Percentiles rank a stretch among this genome's conserved stretches.
Conservation (phyloP, 805 yeast genomes). For the Wickerhamiella slavikovae region DNA sequence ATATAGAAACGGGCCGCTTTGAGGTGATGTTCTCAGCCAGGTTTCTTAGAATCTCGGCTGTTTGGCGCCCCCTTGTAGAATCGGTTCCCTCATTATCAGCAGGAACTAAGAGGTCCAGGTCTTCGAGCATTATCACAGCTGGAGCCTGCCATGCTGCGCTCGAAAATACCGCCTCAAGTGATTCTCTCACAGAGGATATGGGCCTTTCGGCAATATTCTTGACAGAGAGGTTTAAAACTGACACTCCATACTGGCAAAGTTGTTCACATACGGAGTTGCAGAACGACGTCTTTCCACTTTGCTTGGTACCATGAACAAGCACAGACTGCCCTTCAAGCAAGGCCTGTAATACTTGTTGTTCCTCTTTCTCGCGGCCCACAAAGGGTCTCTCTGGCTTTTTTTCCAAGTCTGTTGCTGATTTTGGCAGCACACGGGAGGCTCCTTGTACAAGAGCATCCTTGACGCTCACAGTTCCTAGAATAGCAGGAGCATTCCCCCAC, state of each 20-base stretch:
- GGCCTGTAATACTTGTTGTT: slow-evolving; percentile 22
- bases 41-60: slow-evolving; percentile 38
- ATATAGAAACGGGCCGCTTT: slow-evolving; percentile 28
- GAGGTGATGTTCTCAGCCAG: slow-evolving; percentile 22
- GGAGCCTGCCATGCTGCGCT: slow-evolving; percentile 63
- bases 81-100: slow-evolving; percentile 44
- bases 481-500: too few species aligned
- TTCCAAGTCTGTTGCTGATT: slow-evolving; percentile 1
- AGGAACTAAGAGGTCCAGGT: slow-evolving; percentile 50
- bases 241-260: slow-evolving; percentile 24
- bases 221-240: slow-evolving; percentile 31
- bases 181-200: slow-evolving; percentile 25
- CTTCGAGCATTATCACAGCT: slow-evolving; percentile 52
- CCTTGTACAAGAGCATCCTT: too few species aligned
- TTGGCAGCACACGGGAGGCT: too few species aligned
- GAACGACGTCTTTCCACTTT: slow-evolving; percentile 60
- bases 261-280: slow-evolving; percentile 26
- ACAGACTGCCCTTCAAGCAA: slow-evolving; percentile 32
- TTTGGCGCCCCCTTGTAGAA: slow-evolving; percentile 37
- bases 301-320: slow-evolving; percentile 51
- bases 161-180: slow-evolving; percentile 25
- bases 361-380: slow-evolving; percentile 35
- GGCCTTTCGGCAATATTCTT: slow-evolving; percentile 36
- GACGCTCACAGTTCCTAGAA: too few species aligned
- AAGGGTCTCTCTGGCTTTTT: slow-evolving; percentile 13